Conservation (phyloP, 306 rosid genomes). For the Cyamopsis tetragonoloba region DNA sequence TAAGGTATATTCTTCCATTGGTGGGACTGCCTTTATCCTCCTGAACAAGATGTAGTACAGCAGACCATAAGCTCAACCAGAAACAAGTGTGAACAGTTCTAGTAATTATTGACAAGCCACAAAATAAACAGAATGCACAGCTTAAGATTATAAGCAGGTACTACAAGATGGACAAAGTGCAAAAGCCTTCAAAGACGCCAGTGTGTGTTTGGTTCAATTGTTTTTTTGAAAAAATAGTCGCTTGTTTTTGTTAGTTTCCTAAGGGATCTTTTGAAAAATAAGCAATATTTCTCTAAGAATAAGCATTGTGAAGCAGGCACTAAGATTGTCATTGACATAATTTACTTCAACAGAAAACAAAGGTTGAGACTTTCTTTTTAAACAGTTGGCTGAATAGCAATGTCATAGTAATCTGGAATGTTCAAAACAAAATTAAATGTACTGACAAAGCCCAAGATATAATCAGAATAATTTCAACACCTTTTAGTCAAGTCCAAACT, state of each 20-base stretch:
- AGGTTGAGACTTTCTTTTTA: neutral
- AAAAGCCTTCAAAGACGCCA: too few species aligned
- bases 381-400: neutral
- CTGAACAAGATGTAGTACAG: conserved; percentile 20
- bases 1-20: conserved; percentile 64
- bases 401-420: neutral
- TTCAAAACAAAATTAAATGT: neutral
- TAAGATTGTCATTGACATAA: neutral
- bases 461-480: neutral
- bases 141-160: conserved; percentile 6
- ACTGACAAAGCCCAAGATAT: neutral
- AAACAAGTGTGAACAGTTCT: neutral
- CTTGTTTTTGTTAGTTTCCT: too few species aligned
- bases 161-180: neutral
- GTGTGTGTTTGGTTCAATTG: too few species aligned
- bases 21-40: conserved; percentile 44
- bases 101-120: neutral
- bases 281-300: too few species aligned
- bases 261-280: too few species aligned
- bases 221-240: too few species aligned
- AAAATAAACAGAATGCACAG: neutral
- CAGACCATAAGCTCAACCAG: conserved; percentile 5
- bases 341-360: neutral
- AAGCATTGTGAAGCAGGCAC: too few species aligned
- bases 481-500: conserved; percentile 4